A percentile compares a stretch with the other conserved stretches of the same genome.
Evolutionary conservation across 208 protist species (phyloP).

Genomic region (Naegleria lovaniensis): DNA sequence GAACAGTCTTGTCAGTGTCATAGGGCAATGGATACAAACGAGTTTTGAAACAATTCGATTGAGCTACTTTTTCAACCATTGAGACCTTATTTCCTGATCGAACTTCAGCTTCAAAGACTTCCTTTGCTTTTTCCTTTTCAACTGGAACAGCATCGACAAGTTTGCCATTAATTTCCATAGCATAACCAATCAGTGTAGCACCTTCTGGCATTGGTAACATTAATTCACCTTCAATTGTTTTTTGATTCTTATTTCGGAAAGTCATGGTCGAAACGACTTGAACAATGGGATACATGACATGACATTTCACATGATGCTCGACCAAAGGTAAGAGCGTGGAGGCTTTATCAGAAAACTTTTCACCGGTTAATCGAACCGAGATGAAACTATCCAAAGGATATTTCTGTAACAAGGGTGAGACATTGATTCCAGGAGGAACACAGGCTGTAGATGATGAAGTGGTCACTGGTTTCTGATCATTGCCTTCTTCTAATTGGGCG

Average conservation of each 20-base stretch:
- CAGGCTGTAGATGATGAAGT: not conserved
- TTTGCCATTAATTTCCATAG: not conserved
- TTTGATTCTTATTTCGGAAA: not conserved
- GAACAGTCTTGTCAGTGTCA: not conserved
- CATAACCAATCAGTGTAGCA: not conserved
- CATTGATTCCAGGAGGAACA: not conserved
- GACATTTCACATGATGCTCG: not conserved
- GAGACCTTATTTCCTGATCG: not conserved
- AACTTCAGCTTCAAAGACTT: constrained; percentile 20
- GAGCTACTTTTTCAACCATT: not conserved
- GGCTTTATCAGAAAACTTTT: constrained; percentile 9
- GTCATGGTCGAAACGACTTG: not conserved
- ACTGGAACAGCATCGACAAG: not conserved
- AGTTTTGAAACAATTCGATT: not conserved
- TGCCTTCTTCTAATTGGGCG: not conserved
- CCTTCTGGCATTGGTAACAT: constrained; percentile 5
- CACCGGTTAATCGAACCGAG: not conserved
- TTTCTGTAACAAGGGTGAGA: not conserved
- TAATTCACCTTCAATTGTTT: not conserved
- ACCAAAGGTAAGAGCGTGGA: not conserved
- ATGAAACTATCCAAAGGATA: not conserved
- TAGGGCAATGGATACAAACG: not conserved
- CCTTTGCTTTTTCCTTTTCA: constrained; percentile 24
- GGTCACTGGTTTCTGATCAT: not conserved
- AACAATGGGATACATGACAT: not conserved